These are phyloP conservation scores for Solanum habrochaites DNA, from an alignment of 257 asterid species.

Conservation along the genomic window DNA sequence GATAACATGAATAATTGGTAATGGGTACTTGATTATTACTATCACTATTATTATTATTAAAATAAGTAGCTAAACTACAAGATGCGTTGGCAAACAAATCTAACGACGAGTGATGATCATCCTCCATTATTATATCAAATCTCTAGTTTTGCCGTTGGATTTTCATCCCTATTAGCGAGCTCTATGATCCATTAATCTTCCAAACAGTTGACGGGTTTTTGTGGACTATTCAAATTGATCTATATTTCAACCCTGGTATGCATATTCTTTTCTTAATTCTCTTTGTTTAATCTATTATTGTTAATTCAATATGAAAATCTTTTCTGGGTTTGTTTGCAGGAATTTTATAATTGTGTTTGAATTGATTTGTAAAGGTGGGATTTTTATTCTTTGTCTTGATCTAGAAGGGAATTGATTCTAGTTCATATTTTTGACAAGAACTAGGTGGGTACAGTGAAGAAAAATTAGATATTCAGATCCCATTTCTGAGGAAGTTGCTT, in stretches of 20 bases:
- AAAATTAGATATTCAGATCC: neutral
- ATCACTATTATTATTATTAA: no score
- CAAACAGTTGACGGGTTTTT: neutral
- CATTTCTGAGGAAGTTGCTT: neutral
- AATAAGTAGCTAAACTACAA: neutral
- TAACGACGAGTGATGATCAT: neutral
- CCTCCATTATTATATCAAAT: neutral
- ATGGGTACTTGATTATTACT: no score
- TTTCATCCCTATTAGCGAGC: neutral
- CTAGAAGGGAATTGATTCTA: neutral
- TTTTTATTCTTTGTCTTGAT: constrained; percentile 4
- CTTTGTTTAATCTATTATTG: neutral
- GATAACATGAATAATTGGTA: no score
- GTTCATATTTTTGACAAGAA: neutral
- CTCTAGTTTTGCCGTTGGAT: neutral
- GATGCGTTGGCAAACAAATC: neutral
- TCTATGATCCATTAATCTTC: neutral
- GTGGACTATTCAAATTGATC: neutral
- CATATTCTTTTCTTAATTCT: neutral
- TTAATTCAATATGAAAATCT: neutral
- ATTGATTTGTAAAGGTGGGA: constrained; percentile 27
- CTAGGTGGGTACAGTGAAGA: neutral
- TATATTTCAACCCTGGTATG: neutral
- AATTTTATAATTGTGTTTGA: neutral
- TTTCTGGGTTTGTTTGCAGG: neutral